Evolutionary conservation across 2,329 filamentous ascomycete genomes (phyloP), one percentile per base, ranked within the genome.

Genomic region (Scopulariopsis brevicaulis): DNA sequence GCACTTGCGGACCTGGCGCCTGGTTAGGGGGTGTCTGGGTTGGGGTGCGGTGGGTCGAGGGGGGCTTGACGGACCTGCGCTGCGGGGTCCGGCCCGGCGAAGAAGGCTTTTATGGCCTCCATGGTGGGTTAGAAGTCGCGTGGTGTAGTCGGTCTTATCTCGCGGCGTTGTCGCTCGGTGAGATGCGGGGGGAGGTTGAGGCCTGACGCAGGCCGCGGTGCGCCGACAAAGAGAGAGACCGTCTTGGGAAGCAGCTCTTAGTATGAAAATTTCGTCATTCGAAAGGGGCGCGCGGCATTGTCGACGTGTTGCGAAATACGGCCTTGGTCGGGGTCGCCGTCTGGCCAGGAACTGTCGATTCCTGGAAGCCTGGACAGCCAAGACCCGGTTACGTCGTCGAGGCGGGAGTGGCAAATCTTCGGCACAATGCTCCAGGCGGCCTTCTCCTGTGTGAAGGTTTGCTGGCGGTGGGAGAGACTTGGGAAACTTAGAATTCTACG

Each of bases 81-180:
- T 72, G 95, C 88, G 52, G 94, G 94, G 69, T 96, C 92, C 43
- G 94, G 93, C 73, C 90, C 93, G 72, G 85, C 90, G 74, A 97
- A 93, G 67, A 96, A 84, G 60, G 86, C 79, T 71, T 85, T 90
- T 69, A 97, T 79, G 51, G 88, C 82, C 77, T 97, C 90, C 94
- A 97, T 97, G 67, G 65, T 72, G 68, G 64, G 18, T 57, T 63
- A 50, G 51, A 57, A 55, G 59, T 35, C n/a, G 56, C 56, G 20
- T 50, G 7, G 20, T 50, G 46, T n/a, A 8, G 40, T 22, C 50
- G 53, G 37, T 15, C 35, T 43, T 56, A 35, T 15, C 32, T 43
- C 28, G 25, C 43, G n/a, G 40, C 4, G 40, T 8, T 18, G 40
- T n/a, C 40, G 40, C 40, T 46, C n/a, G 40, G 40, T n/a, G 28